Percentiles rank a stretch among this genome's conserved stretches.
These are phyloP conservation scores for Cladosporium cucumerinum DNA, from an alignment of 2,329 filamentous ascomycete species.

Conservation along the genomic window DNA sequence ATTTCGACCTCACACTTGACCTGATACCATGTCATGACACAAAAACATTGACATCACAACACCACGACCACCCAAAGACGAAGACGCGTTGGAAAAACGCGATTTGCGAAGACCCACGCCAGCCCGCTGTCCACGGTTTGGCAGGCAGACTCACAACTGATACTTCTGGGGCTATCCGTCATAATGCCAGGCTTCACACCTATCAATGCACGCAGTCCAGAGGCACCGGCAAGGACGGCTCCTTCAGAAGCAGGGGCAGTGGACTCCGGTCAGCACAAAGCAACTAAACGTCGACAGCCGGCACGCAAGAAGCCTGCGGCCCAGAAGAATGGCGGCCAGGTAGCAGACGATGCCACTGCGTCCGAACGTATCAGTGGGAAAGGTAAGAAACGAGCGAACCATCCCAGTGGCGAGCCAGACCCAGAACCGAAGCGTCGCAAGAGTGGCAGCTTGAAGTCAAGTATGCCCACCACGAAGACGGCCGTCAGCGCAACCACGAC, in stretches of 20 bases:
- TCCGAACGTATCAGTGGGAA: constrained; percentile 16
- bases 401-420: not conserved
- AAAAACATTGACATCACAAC: not conserved
- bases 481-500: not conserved
- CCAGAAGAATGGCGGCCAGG: constrained; percentile 19
- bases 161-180: not conserved
- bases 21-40: not conserved
- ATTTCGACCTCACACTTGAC: not conserved
- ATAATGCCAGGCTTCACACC: constrained; percentile 22
- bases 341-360: constrained; percentile 3
- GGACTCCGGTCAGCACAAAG: not conserved
- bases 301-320: not conserved
- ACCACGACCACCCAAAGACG: not conserved
- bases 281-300: not conserved
- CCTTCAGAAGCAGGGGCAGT: not conserved
- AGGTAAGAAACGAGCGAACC: constrained; percentile 21
- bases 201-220: constrained; percentile 19
- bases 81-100: not conserved
- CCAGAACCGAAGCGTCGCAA: constrained; percentile 18
- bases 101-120: not conserved
- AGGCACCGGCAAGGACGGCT: not conserved
- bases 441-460: constrained; percentile 18
- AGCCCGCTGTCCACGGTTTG: not conserved
- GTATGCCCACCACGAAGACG: constrained; percentile 17
- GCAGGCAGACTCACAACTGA: not conserved